These are phyloP conservation scores for Physcomitrellopsis africana DNA, from an alignment of 225 moss, liverwort and hornwort species.

Conservation along the genomic window DNA sequence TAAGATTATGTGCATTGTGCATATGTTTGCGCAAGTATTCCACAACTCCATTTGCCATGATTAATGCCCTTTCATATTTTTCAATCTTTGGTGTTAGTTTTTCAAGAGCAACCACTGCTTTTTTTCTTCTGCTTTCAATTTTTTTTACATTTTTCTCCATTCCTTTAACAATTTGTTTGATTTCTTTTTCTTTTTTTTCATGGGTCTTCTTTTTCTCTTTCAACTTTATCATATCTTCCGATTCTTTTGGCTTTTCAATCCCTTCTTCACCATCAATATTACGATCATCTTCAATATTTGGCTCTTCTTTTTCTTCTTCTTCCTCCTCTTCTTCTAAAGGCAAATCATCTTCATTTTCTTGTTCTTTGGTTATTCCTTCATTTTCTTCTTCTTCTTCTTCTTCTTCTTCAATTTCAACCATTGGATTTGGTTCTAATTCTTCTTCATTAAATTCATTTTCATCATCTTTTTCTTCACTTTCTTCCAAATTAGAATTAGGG, in stretches of 20 bases:
- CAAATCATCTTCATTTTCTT: not conserved
- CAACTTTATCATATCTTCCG: constrained; percentile 43
- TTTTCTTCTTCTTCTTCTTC: not conserved
- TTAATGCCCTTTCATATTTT: constrained; percentile 50
- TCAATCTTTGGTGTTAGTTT: not conserved
- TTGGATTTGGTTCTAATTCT: constrained; percentile 57
- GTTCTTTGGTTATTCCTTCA: no score
- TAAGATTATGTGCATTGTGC: constrained; percentile 41
- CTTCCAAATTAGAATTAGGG: not conserved
- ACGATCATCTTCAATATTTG: not conserved
- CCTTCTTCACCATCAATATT: constrained; percentile 21
- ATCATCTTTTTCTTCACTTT: constrained; percentile 23
- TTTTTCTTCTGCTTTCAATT: constrained; percentile 25
- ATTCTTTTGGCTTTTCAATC: constrained; percentile 47
- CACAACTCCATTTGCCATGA: constrained; percentile 40
- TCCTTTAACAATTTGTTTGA: constrained; percentile 23
- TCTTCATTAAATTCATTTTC: constrained; percentile 33
- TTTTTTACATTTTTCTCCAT: constrained; percentile 21
- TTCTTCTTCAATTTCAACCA: constrained; percentile 35
- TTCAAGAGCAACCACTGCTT: constrained; percentile 5
- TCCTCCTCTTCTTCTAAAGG: not conserved
- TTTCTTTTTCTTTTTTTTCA: constrained; percentile 34
- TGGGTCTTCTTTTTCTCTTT: constrained; percentile 31
- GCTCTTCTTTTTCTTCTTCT: constrained; percentile 25
- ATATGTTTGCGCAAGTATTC: constrained; percentile 45